Conservation (phyloP, 495 filamentous ascomycete genomes). For the Neurospora discreta region DNA sequence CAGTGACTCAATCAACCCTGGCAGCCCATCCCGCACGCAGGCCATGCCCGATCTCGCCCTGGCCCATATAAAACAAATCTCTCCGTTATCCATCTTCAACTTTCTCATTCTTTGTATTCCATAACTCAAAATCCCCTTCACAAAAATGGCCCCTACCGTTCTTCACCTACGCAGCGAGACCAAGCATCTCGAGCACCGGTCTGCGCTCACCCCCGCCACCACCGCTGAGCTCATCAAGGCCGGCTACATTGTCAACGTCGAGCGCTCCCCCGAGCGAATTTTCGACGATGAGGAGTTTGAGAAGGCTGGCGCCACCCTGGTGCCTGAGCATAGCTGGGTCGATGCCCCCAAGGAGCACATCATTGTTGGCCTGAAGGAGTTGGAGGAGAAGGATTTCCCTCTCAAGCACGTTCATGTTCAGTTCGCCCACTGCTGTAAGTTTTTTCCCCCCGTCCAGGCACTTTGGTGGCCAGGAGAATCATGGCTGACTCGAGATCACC, state of each 20-base stretch:
- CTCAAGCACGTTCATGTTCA: constrained; percentile 80
- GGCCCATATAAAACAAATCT: not conserved
- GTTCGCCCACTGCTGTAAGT: constrained; percentile 51
- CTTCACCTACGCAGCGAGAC: constrained; percentile 37
- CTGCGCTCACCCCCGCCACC: constrained; percentile 48
- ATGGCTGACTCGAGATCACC: constrained; percentile 13
- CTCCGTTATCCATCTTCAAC: not conserved
- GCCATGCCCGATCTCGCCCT: not conserved
- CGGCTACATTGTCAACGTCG: constrained; percentile 75
- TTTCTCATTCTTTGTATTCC: not conserved
- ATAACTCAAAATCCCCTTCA: not conserved
- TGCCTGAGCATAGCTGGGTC: constrained; percentile 71
- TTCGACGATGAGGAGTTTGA: constrained; percentile 65
- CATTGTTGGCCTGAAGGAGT: constrained; percentile 88
- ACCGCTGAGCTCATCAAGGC: constrained; percentile 69
- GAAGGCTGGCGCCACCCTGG: constrained; percentile 59
- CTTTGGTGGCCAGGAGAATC: constrained; percentile 16
- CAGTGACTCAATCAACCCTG: not conserved
- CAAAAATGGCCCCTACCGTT: constrained; percentile 28
- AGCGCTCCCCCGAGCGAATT: constrained; percentile 69
- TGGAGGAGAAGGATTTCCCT: constrained; percentile 79
- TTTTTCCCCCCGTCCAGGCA: not conserved
- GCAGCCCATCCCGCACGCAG: not conserved
- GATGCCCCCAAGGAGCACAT: constrained; percentile 66
- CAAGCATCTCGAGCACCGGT: constrained; percentile 49